phyloP scores from a whole-genome alignment of 1,284 basidiomycete genomes.

The Serendipita sp. region DNA sequence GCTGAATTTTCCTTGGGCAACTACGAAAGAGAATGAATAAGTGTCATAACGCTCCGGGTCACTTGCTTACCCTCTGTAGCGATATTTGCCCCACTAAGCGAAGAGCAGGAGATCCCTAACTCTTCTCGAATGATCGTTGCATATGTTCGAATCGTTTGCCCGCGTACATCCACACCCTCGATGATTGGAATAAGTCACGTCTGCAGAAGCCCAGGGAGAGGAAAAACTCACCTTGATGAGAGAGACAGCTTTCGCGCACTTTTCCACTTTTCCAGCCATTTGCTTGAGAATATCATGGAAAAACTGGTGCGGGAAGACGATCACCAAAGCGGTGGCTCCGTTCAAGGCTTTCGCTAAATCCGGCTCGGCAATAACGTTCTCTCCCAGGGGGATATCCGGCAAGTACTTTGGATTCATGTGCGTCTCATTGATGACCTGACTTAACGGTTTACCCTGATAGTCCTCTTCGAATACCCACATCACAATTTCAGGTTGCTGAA shows the following conservation, averaged over 20 bases:
- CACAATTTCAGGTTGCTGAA: constrained; percentile 22
- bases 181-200: background rate
- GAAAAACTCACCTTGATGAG: constrained; percentile 27
- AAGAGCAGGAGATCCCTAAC: constrained; percentile 32
- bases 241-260: constrained; percentile 28
- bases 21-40: constrained; percentile 15
- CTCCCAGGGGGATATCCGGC: constrained; percentile 33
- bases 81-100: constrained; percentile 41
- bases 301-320: constrained; percentile 39
- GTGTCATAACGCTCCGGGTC: background rate
- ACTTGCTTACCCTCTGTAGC: constrained; percentile 31
- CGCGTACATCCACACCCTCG: constrained; percentile 33
- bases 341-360: constrained; percentile 32
- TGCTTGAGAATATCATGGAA: constrained; percentile 24
- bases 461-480: constrained; percentile 38
- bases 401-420: constrained; percentile 43
- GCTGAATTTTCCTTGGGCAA: constrained; percentile 37
- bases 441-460: constrained; percentile 35
- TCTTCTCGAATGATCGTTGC: constrained; percentile 36
- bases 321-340: constrained; percentile 36
- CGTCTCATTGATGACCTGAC: constrained; percentile 36
- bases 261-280: constrained; percentile 25
- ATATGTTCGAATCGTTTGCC: constrained; percentile 37
- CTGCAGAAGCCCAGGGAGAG: background rate
- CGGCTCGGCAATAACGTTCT: constrained; percentile 35